phyloP scores from a whole-genome alignment of 1,284 basidiomycete genomes.

The Malassezia dermatis region DNA sequence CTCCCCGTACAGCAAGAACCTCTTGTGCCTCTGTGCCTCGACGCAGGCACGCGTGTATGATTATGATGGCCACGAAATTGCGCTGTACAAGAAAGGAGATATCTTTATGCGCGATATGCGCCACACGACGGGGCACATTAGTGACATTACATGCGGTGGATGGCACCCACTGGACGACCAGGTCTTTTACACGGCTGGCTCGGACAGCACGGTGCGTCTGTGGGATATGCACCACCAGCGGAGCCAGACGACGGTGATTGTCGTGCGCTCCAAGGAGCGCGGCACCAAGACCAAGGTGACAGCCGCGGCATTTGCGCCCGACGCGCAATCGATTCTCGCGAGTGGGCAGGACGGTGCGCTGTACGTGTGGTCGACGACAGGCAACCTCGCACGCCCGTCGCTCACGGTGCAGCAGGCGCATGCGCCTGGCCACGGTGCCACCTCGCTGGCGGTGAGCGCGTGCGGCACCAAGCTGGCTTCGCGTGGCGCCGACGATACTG shows the following conservation, averaged over 20 bases:
- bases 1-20: constrained; percentile 14
- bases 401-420: constrained; percentile 77
- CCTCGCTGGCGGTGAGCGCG: constrained; percentile 69
- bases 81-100: constrained; percentile 70
- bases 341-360: constrained; percentile 81
- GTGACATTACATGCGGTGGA: constrained; percentile 73
- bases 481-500: constrained; percentile 80
- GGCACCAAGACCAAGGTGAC: constrained; percentile 90
- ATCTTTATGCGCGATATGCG: constrained; percentile 98
- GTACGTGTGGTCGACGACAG: constrained; percentile 82
- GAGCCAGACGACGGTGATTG: constrained; percentile 86
- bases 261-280: constrained; percentile 87
- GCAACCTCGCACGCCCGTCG: constrained; percentile 80
- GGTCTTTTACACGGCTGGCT: constrained; percentile 80
- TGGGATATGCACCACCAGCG: constrained; percentile 81
- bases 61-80: constrained; percentile 33
- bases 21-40: constrained; percentile 63
- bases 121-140: constrained; percentile 86
- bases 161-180: constrained; percentile 81
- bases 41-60: constrained; percentile 77
- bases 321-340: constrained; percentile 46
- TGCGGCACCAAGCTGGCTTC: constrained; percentile 67
- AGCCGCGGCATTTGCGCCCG: constrained; percentile 39
- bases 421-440: constrained; percentile 67
- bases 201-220: constrained; percentile 89